A percentile compares a stretch with the other conserved stretches of the same genome.
Evolutionary conservation across 805 yeast species (phyloP).

Genomic region (Kazachstania kunashirensis): DNA sequence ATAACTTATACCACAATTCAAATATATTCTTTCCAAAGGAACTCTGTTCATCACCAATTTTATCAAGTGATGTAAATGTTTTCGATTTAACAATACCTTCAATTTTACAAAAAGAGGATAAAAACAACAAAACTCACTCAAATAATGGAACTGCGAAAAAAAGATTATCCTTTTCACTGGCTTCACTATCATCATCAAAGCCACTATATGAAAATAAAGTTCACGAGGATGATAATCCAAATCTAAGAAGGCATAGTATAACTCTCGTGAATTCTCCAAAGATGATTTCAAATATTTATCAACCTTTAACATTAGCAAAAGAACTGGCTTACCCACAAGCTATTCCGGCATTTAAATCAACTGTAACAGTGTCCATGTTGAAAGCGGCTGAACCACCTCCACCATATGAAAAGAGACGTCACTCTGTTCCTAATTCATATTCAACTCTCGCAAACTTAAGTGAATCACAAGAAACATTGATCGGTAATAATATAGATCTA

Average conservation of each 20-base stretch:
- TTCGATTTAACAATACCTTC: constrained; percentile 28
- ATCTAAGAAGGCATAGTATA: constrained; percentile 1
- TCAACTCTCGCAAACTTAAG: neutral
- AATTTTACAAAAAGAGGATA: neutral
- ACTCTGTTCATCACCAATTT: constrained; percentile 35
- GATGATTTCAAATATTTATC: constrained; percentile 42
- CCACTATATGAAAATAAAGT: neutral
- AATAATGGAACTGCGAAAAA: neutral
- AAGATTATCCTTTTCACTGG: neutral
- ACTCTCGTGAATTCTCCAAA: constrained; percentile 19
- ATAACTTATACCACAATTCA: constrained; percentile 23
- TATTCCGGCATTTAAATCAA: constrained; percentile 40
- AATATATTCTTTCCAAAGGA: constrained; percentile 33
- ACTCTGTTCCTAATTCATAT: neutral
- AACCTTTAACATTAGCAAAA: constrained; percentile 39
- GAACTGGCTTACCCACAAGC: constrained; percentile 57
- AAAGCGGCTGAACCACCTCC: constrained; percentile 2
- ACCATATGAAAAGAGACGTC: constrained; percentile 1
- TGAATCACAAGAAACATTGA: constrained; percentile 1
- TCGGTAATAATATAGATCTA: neutral
- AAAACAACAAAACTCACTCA: neutral
- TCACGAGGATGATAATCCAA: constrained; percentile 1
- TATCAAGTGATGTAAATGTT: constrained; percentile 45
- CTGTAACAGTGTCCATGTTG: neutral
- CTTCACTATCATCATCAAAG: neutral